Evolutionary conservation across 306 rosid species (phyloP), one percentile per base, ranked within the genome.

Genomic region (Glycine tomentella): DNA sequence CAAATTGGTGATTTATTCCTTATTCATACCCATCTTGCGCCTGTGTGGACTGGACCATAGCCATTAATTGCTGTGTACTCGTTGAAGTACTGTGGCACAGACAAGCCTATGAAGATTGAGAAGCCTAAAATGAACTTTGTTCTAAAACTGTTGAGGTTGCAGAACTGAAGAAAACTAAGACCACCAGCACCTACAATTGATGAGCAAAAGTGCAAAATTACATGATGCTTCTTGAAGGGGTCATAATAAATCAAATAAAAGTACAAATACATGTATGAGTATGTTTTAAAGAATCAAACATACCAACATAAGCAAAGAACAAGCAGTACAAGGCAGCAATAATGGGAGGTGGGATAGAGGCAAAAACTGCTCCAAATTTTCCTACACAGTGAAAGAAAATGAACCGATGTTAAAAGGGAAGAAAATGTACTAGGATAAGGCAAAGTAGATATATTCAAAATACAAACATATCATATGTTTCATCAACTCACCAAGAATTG

Each of bases 31-130:
- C 99, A 95, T 95, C 99, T 89, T 76, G 80, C 92, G 46, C 90
- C 56, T 9, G 96, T 83, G 92, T 93, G 98, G 66, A 91, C 99
- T 3, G 99, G 99, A 74, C 99, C 99, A 44, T 77, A 93, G 46
- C 98, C 98, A 11, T 88, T 93, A 81, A 95, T 77, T 50, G 79
- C 93, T 0, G 96, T 90, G 90, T 90, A 93, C 83, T 95, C 99
- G 0, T 95, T 95, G 91, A 95, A 95, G 92, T 95, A 95, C 80
- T 95, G 98, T 46, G 99, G 94, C n/a, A 93, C 78, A 8, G 99
- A 95, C 86, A 95, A 85, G n/a, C 99, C 99, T 76, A 95, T n/a
- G 89, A 95, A 95, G 86, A 95, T 77, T 40, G 99, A 95, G 91
- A 91, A 91, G 81, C 97, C 99, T 53, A 95, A 65, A 63, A 95